Conservation (phyloP, 2,329 filamentous ascomycete species). For the Hirsutella minnesotensis region DNA sequence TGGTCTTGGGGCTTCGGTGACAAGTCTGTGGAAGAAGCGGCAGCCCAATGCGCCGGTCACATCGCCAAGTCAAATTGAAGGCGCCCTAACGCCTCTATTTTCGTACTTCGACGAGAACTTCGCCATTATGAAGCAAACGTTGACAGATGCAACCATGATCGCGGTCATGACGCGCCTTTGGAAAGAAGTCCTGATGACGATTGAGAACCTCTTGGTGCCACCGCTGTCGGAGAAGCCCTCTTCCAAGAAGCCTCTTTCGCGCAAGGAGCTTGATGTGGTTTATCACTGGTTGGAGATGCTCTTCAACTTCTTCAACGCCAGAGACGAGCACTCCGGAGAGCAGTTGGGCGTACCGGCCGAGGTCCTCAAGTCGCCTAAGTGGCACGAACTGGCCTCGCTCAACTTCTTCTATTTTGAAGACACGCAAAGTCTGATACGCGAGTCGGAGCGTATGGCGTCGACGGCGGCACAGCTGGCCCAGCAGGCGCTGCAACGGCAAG, state of each 20-base stretch:
- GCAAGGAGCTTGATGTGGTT: constrained; percentile 86
- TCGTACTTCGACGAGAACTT: constrained; percentile 98
- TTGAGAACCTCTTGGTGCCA: constrained; percentile 82
- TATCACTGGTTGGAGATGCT: constrained; percentile 89
- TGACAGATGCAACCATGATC: constrained; percentile 93
- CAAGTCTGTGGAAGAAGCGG: constrained; percentile 54
- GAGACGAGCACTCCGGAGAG: constrained; percentile 69
- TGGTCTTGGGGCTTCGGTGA: constrained; percentile 61
- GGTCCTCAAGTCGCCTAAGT: constrained; percentile 92
- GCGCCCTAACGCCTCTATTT: constrained; percentile 74
- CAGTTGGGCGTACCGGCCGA: constrained; percentile 82
- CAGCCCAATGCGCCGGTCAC: constrained; percentile 43
- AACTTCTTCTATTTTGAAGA: constrained; percentile 98
- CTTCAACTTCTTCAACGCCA: constrained; percentile 89
- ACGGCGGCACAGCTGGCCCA: constrained; percentile 68
- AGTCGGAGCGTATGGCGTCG: constrained; percentile 91
- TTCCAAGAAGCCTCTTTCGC: constrained; percentile 67
- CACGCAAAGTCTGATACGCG: constrained; percentile 81
- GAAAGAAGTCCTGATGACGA: constrained; percentile 92
- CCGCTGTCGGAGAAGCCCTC: constrained; percentile 92
- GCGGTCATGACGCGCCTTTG: constrained; percentile 96
- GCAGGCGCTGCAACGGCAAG: constrained; percentile 46
- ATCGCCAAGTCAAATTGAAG: constrained; percentile 63
- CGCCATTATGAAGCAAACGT: constrained; percentile 93
- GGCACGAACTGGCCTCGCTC: constrained; percentile 89